A percentile compares a stretch with the other conserved stretches of the same genome.
phyloP scores from a whole-genome alignment of 768 basidiomycete species.

The Fomitopsis serialis region DNA sequence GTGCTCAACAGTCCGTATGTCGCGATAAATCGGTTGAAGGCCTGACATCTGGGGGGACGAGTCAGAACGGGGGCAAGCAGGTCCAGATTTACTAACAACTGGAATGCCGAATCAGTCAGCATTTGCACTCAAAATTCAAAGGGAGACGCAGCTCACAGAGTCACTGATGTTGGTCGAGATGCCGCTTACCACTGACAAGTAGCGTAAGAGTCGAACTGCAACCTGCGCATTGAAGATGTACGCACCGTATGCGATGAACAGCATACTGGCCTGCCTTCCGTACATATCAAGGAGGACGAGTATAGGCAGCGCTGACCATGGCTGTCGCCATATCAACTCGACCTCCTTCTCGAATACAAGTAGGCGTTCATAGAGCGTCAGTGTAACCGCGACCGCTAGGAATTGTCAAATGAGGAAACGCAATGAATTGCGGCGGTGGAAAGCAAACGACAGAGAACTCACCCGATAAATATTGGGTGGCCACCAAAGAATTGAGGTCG shows the following conservation, averaged over 20 bases:
- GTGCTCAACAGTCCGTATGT: not conserved
- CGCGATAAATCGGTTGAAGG: not conserved
- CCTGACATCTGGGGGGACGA: not conserved
- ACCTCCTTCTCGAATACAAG: not conserved
- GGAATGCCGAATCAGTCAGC: not conserved
- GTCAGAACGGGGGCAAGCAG: not conserved
- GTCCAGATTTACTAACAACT: not conserved
- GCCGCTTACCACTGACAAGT: not conserved
- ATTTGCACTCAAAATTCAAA: not conserved
- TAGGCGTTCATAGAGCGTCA: not conserved
- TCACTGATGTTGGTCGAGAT: not conserved
- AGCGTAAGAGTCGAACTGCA: not conserved
- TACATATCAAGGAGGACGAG: not conserved
- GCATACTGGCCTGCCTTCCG: conserved; percentile 1
- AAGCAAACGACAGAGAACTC: too few species aligned
- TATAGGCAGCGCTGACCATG: not conserved
- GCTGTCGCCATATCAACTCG: not conserved
- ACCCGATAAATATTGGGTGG: not conserved
- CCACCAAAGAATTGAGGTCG: not conserved
- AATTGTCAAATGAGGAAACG: not conserved
- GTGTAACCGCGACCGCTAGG: not conserved
- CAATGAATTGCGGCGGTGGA: not conserved
- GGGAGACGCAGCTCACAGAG: not conserved
- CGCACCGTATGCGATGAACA: conserved; percentile 1
- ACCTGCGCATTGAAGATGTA: not conserved